Base-by-base conservation (phyloP, 208 protist species). In the Trypanosoma theileri region DNA sequence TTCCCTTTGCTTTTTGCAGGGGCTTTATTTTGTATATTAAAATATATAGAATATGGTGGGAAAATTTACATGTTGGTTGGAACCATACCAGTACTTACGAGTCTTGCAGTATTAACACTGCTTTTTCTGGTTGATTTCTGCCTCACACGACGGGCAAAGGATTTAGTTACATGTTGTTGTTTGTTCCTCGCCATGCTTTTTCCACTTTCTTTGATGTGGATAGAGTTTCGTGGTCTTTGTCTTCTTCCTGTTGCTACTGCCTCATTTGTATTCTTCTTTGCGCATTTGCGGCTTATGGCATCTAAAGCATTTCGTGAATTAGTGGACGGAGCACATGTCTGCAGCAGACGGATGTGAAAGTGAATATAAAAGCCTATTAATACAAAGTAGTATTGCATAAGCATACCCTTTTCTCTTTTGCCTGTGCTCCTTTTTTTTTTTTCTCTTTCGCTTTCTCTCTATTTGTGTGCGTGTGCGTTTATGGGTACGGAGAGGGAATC, bases 121-220 rank as follows among this genome's bases (percentile, higher is more conserved):
- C 74, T 92, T 21, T 92, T 91, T 51, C 52, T 90, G 21, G 66
- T 92, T 0, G 86, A 91, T 62, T 94, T 82, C 61, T 77, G 68
- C 40, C 62, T 81, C 12, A 71, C 82, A 17, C 71, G 59, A 48
- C 81, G 79, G 26, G 55, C 60, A 45, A 85, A 80, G 59, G 84
- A 94, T 59, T 44, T 92, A 42, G 66, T 77, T 12, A 85, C 84
- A n/a, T 77, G 77, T 51, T 11, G 74, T 14, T 90, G 81, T 48
- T 73, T 91, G 11, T 78, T 86, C 26, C 66, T 82, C 31, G 80
- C 82, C 0, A 70, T 72, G 56, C 61, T 94, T 11, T 94, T 83
- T 75, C 89, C 89, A 13, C 46, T 87, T 7, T 89, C 77, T 4
- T 66, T 92, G 13, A 48, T 91, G 31, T 59, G 77, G 60, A 76